These are phyloP conservation scores for Claviceps pazoutovae DNA, from an alignment of 2,329 filamentous ascomycete genomes.

Conservation along the genomic window DNA sequence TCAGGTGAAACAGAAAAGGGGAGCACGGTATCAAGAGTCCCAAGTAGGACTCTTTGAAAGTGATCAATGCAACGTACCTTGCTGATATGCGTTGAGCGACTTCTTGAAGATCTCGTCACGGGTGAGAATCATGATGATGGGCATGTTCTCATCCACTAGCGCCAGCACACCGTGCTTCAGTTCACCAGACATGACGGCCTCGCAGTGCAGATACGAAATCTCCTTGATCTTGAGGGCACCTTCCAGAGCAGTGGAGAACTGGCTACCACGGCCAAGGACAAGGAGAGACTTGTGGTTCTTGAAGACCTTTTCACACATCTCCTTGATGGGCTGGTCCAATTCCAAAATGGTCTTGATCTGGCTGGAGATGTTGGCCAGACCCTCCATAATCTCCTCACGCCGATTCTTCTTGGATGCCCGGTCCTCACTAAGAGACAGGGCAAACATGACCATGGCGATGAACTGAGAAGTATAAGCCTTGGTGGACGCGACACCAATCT, in stretches of 20 bases:
- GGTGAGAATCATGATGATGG: constrained; percentile 99
- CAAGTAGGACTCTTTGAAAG: too few relatives aligned
- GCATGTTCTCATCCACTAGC: constrained; percentile 92
- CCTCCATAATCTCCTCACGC: constrained; percentile 92
- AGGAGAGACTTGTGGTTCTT: constrained; percentile 95
- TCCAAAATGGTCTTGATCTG: constrained; percentile 89
- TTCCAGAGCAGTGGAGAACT: constrained; percentile 94
- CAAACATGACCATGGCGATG: constrained; percentile 99
- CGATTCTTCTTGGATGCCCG: constrained; percentile 86
- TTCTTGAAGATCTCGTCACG: constrained; percentile 94
- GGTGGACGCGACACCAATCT: constrained; percentile 97
- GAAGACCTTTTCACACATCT: constrained; percentile 81
- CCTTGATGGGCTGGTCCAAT: constrained; percentile 87
- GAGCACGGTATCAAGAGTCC: not conserved
- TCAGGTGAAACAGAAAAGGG: not conserved
- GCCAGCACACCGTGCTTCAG: constrained; percentile 97
- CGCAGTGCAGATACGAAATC: constrained; percentile 98
- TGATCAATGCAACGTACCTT: constrained; percentile 43
- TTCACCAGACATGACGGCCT: constrained; percentile 99
- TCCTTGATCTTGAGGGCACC: constrained; percentile 99
- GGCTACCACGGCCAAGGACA: constrained; percentile 83
- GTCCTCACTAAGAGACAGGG: constrained; percentile 89
- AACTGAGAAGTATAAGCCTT: constrained; percentile 99
- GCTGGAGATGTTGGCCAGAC: constrained; percentile 69
- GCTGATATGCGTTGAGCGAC: constrained; percentile 98